A percentile compares a stretch with the other conserved stretches of the same genome.
phyloP scores from a whole-genome alignment of 495 filamentous ascomycete species.

The Neurospora sp. region DNA sequence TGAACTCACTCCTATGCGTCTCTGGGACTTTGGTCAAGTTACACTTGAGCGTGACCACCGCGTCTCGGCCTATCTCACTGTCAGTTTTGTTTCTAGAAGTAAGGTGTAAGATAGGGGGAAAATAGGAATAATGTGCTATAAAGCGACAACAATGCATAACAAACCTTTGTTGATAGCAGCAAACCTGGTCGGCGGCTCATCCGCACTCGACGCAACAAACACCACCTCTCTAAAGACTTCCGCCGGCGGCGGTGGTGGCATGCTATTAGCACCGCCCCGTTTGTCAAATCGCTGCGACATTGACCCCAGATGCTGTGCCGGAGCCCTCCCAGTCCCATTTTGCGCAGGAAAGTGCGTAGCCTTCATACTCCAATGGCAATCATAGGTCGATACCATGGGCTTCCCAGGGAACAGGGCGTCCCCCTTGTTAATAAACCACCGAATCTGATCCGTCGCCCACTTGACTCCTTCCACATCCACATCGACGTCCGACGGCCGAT shows the following conservation, averaged over 20 bases:
- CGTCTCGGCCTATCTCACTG: slow-evolving; percentile 1
- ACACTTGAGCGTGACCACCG: slow-evolving; percentile 6
- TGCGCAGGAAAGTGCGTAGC: slow-evolving; percentile 7
- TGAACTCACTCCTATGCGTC: background rate
- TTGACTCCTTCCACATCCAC: slow-evolving; percentile 9
- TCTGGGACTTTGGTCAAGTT: slow-evolving; percentile 14
- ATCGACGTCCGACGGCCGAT: slow-evolving; percentile 4
- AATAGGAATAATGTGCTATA: background rate
- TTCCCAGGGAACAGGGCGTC: slow-evolving; percentile 18
- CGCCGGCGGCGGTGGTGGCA: background rate
- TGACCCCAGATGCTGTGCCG: background rate
- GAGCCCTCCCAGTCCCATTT: background rate
- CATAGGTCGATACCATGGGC: slow-evolving; percentile 5
- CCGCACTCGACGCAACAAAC: slow-evolving; percentile 10
- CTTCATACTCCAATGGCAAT: slow-evolving; percentile 15
- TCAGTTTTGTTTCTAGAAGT: background rate
- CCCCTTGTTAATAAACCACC: slow-evolving; percentile 18
- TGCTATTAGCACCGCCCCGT: background rate
- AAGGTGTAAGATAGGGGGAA: background rate
- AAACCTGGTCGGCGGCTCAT: slow-evolving; percentile 9
- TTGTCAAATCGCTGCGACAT: background rate
- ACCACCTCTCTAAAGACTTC: slow-evolving; percentile 13
- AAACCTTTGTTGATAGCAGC: slow-evolving; percentile 5
- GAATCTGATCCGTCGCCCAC: slow-evolving; percentile 18
- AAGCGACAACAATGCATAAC: background rate